Evolutionary conservation across 73 alveolate species (phyloP).

Genomic region (Halteria grandinella): DNA sequence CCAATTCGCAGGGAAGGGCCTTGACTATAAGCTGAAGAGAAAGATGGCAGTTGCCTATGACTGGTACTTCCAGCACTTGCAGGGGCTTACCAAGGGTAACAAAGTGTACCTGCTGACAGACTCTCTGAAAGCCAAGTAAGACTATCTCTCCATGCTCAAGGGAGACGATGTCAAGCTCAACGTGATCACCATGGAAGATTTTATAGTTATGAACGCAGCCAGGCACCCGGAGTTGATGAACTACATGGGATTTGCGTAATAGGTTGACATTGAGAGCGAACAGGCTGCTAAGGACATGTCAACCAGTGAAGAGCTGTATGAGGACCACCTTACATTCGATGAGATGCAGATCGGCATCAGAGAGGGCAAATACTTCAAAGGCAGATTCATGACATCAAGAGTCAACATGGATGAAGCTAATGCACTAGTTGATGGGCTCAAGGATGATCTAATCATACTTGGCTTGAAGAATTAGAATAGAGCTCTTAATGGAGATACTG

Average conservation of each 20-base stretch:
- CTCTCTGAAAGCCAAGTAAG: not conserved
- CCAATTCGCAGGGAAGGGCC: conserved; percentile 31
- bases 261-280: conserved; percentile 9
- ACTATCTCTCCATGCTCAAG: conserved; percentile 1
- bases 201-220: not conserved
- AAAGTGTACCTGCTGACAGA: conserved; percentile 25
- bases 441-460: conserved; percentile 84
- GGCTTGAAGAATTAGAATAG: conserved; percentile 92
- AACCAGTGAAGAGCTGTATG: conserved; percentile 41
- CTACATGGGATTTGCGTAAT: conserved; percentile 44
- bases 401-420: conserved; percentile 80
- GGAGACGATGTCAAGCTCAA: not conserved
- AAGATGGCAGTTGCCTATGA: not conserved
- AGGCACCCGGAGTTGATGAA: conserved; percentile 34
- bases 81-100: conserved; percentile 10
- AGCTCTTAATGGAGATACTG: conserved; percentile 98
- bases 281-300: conserved; percentile 1
- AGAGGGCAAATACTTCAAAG: conserved; percentile 89
- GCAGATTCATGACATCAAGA: conserved; percentile 83
- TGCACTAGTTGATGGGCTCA: conserved; percentile 72
- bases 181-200: conserved; percentile 23
- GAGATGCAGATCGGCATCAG: conserved; percentile 77
- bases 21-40: conserved; percentile 16
- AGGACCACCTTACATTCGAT: conserved; percentile 69
- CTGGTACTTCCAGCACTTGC: conserved; percentile 41